Conservation (phyloP, 1,139 yeast species). For the Kodamaea sp. region DNA sequence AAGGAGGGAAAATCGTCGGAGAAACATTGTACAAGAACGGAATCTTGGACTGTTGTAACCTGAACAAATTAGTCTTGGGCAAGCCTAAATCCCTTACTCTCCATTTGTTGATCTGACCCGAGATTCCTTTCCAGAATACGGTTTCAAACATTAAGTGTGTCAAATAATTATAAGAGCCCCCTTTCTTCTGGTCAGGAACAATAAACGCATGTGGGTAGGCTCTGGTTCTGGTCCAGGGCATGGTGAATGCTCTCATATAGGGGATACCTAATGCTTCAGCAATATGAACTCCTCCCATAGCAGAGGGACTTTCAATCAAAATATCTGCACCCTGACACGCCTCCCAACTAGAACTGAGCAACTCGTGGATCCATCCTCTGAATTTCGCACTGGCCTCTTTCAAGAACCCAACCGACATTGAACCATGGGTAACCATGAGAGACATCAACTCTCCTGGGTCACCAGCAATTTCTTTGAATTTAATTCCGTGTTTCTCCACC, state of each 20-base stretch:
- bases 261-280: conserved; percentile 92
- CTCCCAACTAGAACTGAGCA: conserved; percentile 72
- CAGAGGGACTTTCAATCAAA: conserved; percentile 89
- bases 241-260: conserved; percentile 91
- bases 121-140: conserved; percentile 90
- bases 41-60: conserved; percentile 72
- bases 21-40: conserved; percentile 91
- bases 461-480: conserved; percentile 79
- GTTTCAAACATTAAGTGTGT: conserved; percentile 93
- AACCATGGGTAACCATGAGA: conserved; percentile 87
- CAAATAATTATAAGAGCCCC: conserved; percentile 88
- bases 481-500: conserved; percentile 66
- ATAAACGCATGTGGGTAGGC: conserved; percentile 96
- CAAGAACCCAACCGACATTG: conserved; percentile 79
- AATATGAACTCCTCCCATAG: conserved; percentile 93
- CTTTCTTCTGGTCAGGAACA: conserved; percentile 90
- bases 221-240: conserved; percentile 97
- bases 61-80: conserved; percentile 67
- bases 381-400: conserved; percentile 81
- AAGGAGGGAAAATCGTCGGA: conserved; percentile 86
- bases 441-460: conserved; percentile 92
- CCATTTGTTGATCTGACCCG: conserved; percentile 90
- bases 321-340: conserved; percentile 87
- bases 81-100: conserved; percentile 65
- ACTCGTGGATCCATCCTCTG: conserved; percentile 75